Evolutionary conservation across 495 filamentous ascomycete species (phyloP).

Genomic region (Aspergillus ellipticus): DNA sequence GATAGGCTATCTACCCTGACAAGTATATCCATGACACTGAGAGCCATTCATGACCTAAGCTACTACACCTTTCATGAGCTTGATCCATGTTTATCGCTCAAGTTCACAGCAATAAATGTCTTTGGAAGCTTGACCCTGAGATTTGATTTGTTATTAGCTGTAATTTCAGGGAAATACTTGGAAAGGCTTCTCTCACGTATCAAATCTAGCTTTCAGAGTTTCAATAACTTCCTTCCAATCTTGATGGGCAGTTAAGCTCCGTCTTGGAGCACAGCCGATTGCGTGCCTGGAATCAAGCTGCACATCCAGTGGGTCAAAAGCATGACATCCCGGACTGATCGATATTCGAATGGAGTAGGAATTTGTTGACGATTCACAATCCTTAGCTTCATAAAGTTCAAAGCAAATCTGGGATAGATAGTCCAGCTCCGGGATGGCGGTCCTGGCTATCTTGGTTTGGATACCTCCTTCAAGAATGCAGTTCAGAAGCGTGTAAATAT

Average conservation of each 20-base stretch:
- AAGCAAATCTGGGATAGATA: conserved; percentile 98
- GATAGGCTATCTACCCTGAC: too few species aligned
- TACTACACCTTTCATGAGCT: conserved; percentile 7
- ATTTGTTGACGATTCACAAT: conserved; percentile 66
- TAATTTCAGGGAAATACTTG: background rate
- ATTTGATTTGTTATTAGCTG: background rate
- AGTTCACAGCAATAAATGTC: conserved; percentile 17
- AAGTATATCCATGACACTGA: too few species aligned
- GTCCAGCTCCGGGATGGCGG: conserved; percentile 92
- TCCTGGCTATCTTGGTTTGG: conserved; percentile 84
- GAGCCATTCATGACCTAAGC: too few species aligned
- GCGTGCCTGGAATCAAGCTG: conserved; percentile 92
- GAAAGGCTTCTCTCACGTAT: conserved; percentile 58
- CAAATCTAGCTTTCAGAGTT: conserved; percentile 89
- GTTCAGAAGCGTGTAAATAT: conserved; percentile 97
- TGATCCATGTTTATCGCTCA: conserved; percentile 26
- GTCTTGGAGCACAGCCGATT: conserved; percentile 84
- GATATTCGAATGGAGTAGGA: conserved; percentile 95
- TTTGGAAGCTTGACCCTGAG: background rate
- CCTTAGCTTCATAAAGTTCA: conserved; percentile 92
- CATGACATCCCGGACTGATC: conserved; percentile 92
- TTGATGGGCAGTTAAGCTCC: conserved; percentile 84
- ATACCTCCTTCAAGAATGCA: conserved; percentile 97
- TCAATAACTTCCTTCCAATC: conserved; percentile 97
- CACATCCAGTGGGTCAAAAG: conserved; percentile 91